Base-by-base conservation (phyloP, 768 basidiomycete genomes). In the Mycena filopes region DNA sequence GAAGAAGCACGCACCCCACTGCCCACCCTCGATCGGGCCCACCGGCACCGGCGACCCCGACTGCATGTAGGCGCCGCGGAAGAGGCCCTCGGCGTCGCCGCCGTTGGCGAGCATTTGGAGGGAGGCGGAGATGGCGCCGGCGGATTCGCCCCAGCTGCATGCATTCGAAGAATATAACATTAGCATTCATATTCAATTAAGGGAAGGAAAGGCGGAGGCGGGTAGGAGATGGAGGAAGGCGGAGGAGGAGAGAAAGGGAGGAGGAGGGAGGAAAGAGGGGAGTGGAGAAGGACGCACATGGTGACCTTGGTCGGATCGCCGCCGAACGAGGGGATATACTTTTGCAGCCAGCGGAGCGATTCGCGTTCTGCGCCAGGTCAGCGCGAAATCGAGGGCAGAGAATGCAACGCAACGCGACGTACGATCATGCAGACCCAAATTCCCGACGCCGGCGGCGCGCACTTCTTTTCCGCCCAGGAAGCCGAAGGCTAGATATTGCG, bases 351-450 rank as follows among this genome's bases (percentile, higher is more conserved):
- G 63, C 84, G 77, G 42, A 88, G 66, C 2, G 83, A 84, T 25
- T 77, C 70, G 18, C 78, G 73, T 60, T 82, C 72, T 81, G 29
- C 3, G 11, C 2, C 18, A n/a, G 8, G 49, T 26, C 9, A 40
- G 12, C 12, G 29, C 51, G 2, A 48, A 58, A 45, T n/a, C n/a
- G n/a, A n/a, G n/a, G n/a, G n/a, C n/a, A 23, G 16, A 15, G 45
- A 7, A 12, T 12, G 18, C 18, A 21, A 47, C 28, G 51, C 15
- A 23, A 26, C 28, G 25, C 28, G 20, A 66, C 74, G 45, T 49
- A 82, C 83, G 83, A 73, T 89, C 87, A 49, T 75, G 78, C 9
- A 89, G 74, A 12, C 87, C 87, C 18, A 86, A 73, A 67, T 88
- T 87, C 20, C 78, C 79, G 20, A 78, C 55, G 2, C 78, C 78